These are phyloP conservation scores for Skeletonema potamos DNA, from an alignment of 108 stramenopile genomes.

Conservation along the genomic window DNA sequence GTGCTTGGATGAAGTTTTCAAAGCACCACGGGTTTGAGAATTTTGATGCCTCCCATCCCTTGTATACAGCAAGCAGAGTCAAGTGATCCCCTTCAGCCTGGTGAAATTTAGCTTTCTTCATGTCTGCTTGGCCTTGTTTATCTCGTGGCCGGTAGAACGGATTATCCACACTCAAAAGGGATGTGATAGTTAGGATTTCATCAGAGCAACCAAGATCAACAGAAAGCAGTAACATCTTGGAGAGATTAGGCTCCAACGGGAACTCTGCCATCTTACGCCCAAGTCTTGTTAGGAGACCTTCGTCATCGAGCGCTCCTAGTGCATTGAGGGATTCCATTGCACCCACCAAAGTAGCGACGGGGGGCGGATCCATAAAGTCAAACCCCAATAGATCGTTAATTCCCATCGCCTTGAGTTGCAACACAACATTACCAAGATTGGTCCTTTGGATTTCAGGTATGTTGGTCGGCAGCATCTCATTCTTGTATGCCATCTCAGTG, in stretches of 20 bases:
- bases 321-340: constrained; percentile 96
- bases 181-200: constrained; percentile 96
- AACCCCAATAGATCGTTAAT: constrained; percentile 97
- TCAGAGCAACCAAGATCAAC: constrained; percentile 98
- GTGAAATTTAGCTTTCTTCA: constrained; percentile 99
- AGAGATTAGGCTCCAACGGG: constrained; percentile 95
- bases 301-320: constrained; percentile 97
- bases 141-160: constrained; percentile 98
- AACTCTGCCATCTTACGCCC: constrained; percentile 99
- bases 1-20: constrained; percentile 97
- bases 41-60: constrained; percentile 93
- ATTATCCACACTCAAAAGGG: constrained; percentile 96
- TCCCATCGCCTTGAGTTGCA: constrained; percentile 97
- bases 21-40: constrained; percentile 98
- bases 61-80: constrained; percentile 95
- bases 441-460: constrained; percentile 97
- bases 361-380: constrained; percentile 99
- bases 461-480: constrained; percentile 93
- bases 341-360: constrained; percentile 93
- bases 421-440: constrained; percentile 94
- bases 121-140: constrained; percentile 98
- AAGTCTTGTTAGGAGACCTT: constrained; percentile 91
- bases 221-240: constrained; percentile 92
- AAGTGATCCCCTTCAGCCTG: constrained; percentile 99
- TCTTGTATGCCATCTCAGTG: constrained; percentile 93